Conservation (phyloP, 2,329 filamentous ascomycete species). For the Nothophaeocryptopus gaeumannii region DNA sequence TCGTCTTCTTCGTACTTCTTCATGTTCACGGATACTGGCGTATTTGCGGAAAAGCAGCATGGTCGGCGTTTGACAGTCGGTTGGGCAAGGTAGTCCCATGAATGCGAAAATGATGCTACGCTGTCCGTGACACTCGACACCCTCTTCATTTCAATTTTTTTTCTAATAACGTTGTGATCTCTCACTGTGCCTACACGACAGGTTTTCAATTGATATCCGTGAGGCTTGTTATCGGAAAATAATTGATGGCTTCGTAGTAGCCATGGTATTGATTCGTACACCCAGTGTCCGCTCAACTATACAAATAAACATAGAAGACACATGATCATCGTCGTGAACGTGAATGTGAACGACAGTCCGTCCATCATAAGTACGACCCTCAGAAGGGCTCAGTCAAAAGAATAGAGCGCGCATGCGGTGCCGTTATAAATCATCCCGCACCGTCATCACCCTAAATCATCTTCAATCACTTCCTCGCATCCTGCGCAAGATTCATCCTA, state of each 20-base stretch:
- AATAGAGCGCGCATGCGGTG: neutral
- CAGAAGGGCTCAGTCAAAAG: no score
- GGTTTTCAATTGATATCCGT: neutral
- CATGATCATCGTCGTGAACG: no score
- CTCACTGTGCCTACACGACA: no score
- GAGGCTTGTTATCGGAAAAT: no score
- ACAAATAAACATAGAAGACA: no score
- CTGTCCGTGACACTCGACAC: slow-evolving; percentile 8
- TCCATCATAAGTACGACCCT: no score
- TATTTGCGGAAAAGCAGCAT: slow-evolving; percentile 7
- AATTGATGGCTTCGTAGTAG: no score
- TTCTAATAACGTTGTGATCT: neutral
- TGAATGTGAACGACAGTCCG: no score
- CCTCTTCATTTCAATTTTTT: neutral
- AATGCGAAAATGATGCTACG: slow-evolving; percentile 14
- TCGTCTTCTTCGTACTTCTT: neutral
- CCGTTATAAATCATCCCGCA: neutral
- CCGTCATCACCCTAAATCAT: neutral
- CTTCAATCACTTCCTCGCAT: slow-evolving; percentile 7
- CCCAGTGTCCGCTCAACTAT: no score
- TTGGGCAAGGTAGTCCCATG: slow-evolving; percentile 4
- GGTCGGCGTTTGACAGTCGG: slow-evolving; percentile 6
- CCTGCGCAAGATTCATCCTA: slow-evolving; percentile 29
- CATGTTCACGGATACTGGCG: slow-evolving; percentile 10
- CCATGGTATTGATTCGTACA: no score